Percentiles rank a stretch among this genome's conserved stretches.
Conservation (phyloP, 352 stramenopile species). For the Thalassiosira mediterranea region DNA sequence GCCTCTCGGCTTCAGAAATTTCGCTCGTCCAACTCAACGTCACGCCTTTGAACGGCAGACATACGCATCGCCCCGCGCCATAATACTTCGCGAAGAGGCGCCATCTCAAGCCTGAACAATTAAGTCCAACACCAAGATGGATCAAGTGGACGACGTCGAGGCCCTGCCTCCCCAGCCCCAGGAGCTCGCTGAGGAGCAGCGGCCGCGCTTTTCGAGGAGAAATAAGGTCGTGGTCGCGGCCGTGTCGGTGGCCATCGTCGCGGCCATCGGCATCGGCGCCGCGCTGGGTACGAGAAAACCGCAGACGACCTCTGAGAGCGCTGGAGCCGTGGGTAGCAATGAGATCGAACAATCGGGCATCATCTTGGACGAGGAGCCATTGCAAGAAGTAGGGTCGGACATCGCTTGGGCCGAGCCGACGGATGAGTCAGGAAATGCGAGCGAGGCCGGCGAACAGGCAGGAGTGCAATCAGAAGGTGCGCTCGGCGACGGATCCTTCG, state of each 20-base stretch:
- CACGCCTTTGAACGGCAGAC: too few relatives aligned
- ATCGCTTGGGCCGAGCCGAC: neutral
- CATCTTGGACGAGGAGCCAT: neutral
- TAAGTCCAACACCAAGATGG: too few relatives aligned
- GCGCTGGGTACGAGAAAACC: too few relatives aligned
- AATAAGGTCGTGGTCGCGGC: constrained; percentile 17
- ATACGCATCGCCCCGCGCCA: too few relatives aligned
- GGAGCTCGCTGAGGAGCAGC: neutral
- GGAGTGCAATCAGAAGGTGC: neutral
- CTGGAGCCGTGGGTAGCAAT: neutral
- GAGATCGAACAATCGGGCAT: neutral
- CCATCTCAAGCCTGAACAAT: constrained; percentile 4
- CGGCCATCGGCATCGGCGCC: too few relatives aligned
- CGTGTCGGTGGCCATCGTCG: too few relatives aligned
- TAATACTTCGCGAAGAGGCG: neutral
- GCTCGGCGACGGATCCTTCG: constrained; percentile 5
- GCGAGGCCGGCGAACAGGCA: neutral
- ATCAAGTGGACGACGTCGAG: constrained; percentile 12
- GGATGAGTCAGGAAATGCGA: neutral
- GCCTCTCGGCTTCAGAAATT: too few relatives aligned
- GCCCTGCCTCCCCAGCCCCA: neutral
- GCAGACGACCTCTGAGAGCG: too few relatives aligned
- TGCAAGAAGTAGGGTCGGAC: neutral
- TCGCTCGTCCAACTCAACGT: too few relatives aligned
- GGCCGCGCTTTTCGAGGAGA: constrained; percentile 10